A percentile compares a stretch with the other conserved stretches of the same genome.
Evolutionary conservation across 176 grass and related monocot genomes (phyloP).

Genomic region (Ensete glaucum): DNA sequence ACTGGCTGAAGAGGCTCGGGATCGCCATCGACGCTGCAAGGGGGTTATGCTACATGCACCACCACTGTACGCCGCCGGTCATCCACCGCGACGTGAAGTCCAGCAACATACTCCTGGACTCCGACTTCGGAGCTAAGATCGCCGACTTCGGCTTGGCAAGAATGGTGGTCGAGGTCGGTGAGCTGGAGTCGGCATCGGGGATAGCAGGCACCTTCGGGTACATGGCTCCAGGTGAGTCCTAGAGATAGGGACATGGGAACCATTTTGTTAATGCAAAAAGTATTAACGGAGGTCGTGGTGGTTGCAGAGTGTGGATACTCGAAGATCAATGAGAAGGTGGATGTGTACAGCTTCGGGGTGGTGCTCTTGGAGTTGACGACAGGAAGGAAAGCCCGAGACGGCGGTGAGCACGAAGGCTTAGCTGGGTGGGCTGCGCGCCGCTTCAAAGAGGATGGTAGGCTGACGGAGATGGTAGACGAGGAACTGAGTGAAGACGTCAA

Average conservation of each 20-base stretch:
- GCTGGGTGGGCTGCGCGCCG: slow-evolving; percentile 26
- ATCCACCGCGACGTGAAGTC: slow-evolving; percentile 50
- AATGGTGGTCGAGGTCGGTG: slow-evolving; percentile 21
- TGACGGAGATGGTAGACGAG: slow-evolving; percentile 18
- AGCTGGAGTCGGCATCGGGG: slow-evolving; percentile 24
- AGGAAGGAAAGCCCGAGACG: slow-evolving; percentile 24
- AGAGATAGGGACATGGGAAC: too few relatives aligned
- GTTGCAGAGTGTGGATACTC: slow-evolving; percentile 28
- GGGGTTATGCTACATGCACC: slow-evolving; percentile 57
- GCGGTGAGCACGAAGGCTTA: slow-evolving; percentile 31
- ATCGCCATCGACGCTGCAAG: slow-evolving; percentile 37
- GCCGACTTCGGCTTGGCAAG: slow-evolving; percentile 45
- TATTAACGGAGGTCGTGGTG: not conserved
- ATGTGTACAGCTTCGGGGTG: slow-evolving; percentile 58
- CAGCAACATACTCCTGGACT: slow-evolving; percentile 38
- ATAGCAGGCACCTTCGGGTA: slow-evolving; percentile 52
- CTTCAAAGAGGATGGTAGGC: slow-evolving; percentile 1
- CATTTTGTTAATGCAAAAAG: too few relatives aligned
- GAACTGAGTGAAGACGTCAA: slow-evolving; percentile 20
- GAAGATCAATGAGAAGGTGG: slow-evolving; percentile 51
- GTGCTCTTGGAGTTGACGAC: slow-evolving; percentile 50
- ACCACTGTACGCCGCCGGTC: slow-evolving; percentile 31
- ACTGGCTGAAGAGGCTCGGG: slow-evolving; percentile 33
- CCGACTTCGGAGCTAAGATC: slow-evolving; percentile 39
- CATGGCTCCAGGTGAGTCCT: slow-evolving; percentile 42